These are phyloP conservation scores for Albatrellus ellisii DNA, from an alignment of 768 basidiomycete species.

Conservation along the genomic window DNA sequence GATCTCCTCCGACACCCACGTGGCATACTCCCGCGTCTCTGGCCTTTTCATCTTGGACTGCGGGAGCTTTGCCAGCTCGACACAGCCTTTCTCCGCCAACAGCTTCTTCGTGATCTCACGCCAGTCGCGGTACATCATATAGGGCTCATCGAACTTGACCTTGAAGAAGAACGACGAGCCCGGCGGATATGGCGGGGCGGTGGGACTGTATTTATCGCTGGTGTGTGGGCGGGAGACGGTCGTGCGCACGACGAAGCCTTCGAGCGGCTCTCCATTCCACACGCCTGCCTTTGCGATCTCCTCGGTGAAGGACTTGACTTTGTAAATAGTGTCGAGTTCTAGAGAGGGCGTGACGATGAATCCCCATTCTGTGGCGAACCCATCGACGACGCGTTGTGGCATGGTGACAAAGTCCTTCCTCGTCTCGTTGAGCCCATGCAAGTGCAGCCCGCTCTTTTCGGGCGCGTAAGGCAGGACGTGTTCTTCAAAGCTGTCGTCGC, in stretches of 20 bases:
- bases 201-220: constrained; percentile 17
- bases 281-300: constrained; percentile 50
- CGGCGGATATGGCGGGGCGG: constrained; percentile 49
- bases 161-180: constrained; percentile 97
- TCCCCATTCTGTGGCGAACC: constrained; percentile 83
- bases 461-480: constrained; percentile 80
- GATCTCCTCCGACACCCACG: constrained; percentile 79
- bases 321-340: constrained; percentile 42
- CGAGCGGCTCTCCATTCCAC: constrained; percentile 78
- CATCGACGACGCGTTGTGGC: constrained; percentile 49
- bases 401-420: constrained; percentile 58
- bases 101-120: constrained; percentile 80
- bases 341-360: constrained; percentile 69
- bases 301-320: constrained; percentile 63
- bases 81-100: constrained; percentile 28
- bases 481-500: constrained; percentile 95
- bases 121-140: constrained; percentile 98
- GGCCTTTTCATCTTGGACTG: constrained; percentile 57
- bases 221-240: constrained; percentile 32
- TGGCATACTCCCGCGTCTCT: constrained; percentile 69
- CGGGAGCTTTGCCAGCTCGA: constrained; percentile 29
- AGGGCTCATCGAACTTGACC: constrained; percentile 97
- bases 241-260: constrained; percentile 91
- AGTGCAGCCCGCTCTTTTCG: constrained; percentile 78
- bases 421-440: constrained; percentile 81